These are phyloP conservation scores for Carallia pectinifolia DNA, from an alignment of 345 rosid species.

Conservation along the genomic window DNA sequence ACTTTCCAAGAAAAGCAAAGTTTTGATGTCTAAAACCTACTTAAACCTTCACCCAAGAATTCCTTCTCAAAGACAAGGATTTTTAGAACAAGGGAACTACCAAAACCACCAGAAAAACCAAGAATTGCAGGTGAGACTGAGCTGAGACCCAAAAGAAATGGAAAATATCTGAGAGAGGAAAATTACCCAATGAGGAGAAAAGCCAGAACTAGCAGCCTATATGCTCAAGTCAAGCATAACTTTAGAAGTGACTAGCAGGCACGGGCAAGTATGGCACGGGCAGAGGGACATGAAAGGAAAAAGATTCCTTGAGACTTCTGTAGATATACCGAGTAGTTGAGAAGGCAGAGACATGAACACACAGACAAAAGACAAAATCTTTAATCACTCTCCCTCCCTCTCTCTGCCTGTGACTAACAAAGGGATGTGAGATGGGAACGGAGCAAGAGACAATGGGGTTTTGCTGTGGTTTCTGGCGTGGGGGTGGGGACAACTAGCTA, in stretches of 20 bases:
- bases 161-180: conserved; percentile 25
- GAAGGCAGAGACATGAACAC: background rate
- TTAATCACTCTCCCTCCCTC: background rate
- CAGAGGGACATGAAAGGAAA: conserved; percentile 3
- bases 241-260: background rate
- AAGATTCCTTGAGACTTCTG: conserved; percentile 20
- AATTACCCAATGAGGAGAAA: conserved; percentile 19
- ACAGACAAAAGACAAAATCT: background rate
- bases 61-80: background rate
- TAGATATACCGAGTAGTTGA: background rate
- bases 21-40: background rate
- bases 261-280: conserved; percentile 18
- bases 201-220: background rate
- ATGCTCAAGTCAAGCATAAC: too few relatives aligned
- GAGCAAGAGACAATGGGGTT: conserved; percentile 47
- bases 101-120: conserved; percentile 29
- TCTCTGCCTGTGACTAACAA: background rate
- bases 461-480: conserved; percentile 35
- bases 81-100: conserved; percentile 8
- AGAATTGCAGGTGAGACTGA: background rate
- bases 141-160: background rate
- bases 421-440: conserved; percentile 24
- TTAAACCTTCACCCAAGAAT: background rate
- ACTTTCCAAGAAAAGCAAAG: background rate
- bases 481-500: too few relatives aligned